phyloP scores from a whole-genome alignment of 768 basidiomycete species.

The Kwoniella sp. region DNA sequence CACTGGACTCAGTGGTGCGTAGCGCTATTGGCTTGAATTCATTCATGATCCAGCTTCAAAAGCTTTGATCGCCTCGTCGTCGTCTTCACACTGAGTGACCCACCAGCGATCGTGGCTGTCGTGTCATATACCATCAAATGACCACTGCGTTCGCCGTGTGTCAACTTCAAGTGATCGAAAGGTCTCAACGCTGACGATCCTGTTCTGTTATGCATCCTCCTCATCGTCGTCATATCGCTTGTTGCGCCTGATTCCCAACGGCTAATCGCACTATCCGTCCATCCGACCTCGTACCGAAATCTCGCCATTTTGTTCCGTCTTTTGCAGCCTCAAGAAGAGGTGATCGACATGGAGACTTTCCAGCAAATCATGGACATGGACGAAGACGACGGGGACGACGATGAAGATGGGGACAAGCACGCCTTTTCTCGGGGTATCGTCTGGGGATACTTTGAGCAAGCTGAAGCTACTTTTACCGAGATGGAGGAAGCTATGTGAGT shows the following conservation, averaged over 20 bases:
- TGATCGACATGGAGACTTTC: slow-evolving; percentile 78
- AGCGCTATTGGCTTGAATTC: neutral
- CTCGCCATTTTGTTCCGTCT: neutral
- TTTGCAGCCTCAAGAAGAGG: slow-evolving; percentile 16
- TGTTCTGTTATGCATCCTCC: no score
- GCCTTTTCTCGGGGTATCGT: slow-evolving; percentile 82
- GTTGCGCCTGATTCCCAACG: no score
- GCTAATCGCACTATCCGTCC: no score
- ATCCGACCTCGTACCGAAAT: no score
- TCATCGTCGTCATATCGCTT: no score
- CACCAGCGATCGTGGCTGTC: neutral
- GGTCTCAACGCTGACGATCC: no score
- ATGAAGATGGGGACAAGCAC: slow-evolving; percentile 67
- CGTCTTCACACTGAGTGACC: no score
- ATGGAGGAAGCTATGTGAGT: slow-evolving; percentile 82
- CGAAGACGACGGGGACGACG: slow-evolving; percentile 52
- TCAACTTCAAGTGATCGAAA: no score
- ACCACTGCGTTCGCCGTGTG: no score
- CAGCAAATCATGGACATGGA: slow-evolving; percentile 84
- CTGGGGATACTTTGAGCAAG: slow-evolving; percentile 78
- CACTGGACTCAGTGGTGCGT: neutral
- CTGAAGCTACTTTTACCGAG: slow-evolving; percentile 69
- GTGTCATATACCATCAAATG: no score
- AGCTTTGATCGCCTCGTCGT: neutral
- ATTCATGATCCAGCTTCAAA: neutral